Evolutionary conservation across 768 basidiomycete genomes (phyloP).

Genomic region (Leccinum incarnatum): DNA sequence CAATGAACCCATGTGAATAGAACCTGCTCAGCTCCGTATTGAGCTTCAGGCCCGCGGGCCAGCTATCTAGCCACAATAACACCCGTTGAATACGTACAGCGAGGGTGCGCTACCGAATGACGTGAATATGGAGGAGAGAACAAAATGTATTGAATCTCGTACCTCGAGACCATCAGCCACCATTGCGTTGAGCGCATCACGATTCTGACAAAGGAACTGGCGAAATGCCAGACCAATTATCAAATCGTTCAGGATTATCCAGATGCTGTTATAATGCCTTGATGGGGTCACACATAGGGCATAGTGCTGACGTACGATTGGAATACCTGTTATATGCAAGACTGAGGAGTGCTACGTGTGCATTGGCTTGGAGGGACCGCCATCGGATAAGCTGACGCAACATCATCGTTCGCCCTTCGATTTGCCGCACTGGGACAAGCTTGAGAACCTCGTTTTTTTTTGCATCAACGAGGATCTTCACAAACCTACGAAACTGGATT

Average conservation of each 20-base stretch:
- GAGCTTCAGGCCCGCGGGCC: constrained; percentile 95
- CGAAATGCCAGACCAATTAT: constrained; percentile 79
- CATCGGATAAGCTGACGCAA: constrained; percentile 41
- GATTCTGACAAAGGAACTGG: constrained; percentile 67
- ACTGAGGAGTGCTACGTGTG: constrained; percentile 39
- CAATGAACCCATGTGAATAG: constrained; percentile 70
- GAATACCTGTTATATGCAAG: constrained; percentile 67
- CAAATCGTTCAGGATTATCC: constrained; percentile 89
- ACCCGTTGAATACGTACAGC: constrained; percentile 43
- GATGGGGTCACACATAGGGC: not conserved
- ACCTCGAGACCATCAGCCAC: constrained; percentile 43
- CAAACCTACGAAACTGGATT: constrained; percentile 28
- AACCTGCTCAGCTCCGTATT: constrained; percentile 92
- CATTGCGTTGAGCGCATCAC: constrained; percentile 41
- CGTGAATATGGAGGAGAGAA: not conserved
- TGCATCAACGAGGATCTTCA: not conserved
- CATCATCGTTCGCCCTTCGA: constrained; percentile 52
- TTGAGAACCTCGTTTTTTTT: not conserved
- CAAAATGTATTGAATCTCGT: not conserved
- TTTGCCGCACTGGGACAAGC: constrained; percentile 49
- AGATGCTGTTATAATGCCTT: constrained; percentile 89
- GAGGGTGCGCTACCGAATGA: constrained; percentile 18
- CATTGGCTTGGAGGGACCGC: constrained; percentile 34
- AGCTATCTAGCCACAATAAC: constrained; percentile 85
- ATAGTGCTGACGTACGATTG: not conserved